Conservation (phyloP, 345 rosid species). For the Sisymbrium irio region DNA sequence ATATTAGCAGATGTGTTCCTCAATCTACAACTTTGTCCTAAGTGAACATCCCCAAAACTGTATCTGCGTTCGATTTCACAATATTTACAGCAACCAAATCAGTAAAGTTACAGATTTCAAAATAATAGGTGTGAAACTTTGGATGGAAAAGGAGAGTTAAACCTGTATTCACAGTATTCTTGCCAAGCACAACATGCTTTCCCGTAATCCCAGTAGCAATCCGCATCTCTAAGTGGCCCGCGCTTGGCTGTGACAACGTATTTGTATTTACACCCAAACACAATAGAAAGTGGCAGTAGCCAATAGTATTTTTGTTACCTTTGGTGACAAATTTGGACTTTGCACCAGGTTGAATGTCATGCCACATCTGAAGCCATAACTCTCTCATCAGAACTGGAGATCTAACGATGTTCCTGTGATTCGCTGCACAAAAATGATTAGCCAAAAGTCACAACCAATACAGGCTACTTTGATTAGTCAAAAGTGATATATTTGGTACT, state of each 20-base stretch:
- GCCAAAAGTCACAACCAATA: neutral
- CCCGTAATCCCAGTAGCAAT: conserved; percentile 98
- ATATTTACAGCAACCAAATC: neutral
- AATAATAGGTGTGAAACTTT: neutral
- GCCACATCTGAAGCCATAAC: conserved; percentile 99
- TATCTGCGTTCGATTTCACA: conserved; percentile 48
- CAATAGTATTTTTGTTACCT: conserved; percentile 45
- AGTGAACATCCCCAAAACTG: conserved; percentile 87
- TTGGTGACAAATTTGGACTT: conserved; percentile 75
- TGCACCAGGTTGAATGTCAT: conserved; percentile 68
- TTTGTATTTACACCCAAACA: conserved; percentile 11
- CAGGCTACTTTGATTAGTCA: neutral
- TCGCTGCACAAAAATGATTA: conserved; percentile 53
- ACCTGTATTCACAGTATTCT: conserved; percentile 97
- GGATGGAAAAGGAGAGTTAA: conserved; percentile 17
- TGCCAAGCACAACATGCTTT: conserved; percentile 97
- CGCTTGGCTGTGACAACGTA: conserved; percentile 62
- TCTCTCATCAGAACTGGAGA: conserved; percentile 92
- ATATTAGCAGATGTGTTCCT: conserved; percentile 65
- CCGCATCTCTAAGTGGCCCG: conserved; percentile 86
- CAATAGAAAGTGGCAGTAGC: neutral
- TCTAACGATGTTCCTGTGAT: conserved; percentile 94
- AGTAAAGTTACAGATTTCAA: neutral
- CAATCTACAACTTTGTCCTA: conserved; percentile 98
- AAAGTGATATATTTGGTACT: conserved; percentile 21